These are phyloP conservation scores for Theileria equi DNA, from an alignment of 169 alveolate genomes.

Conservation along the genomic window DNA sequence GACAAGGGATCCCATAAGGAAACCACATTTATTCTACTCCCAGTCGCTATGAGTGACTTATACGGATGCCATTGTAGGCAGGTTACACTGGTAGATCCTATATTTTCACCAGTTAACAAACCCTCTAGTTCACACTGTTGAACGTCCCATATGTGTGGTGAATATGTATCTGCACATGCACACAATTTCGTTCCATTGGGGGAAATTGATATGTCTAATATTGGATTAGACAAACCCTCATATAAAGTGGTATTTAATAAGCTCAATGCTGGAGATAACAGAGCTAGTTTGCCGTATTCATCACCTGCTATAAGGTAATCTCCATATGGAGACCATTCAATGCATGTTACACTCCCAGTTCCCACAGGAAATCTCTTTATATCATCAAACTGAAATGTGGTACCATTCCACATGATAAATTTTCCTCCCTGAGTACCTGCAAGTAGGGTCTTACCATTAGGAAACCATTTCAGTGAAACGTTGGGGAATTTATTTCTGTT, in stretches of 20 bases:
- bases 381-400: conserved; percentile 81
- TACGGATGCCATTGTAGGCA: conserved; percentile 85
- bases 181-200: conserved; percentile 70
- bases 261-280: conserved; percentile 76
- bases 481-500: conserved; percentile 63
- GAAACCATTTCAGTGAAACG: conserved; percentile 75
- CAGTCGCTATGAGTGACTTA: conserved; percentile 79
- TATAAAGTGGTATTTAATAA: conserved; percentile 71
- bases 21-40: conserved; percentile 78
- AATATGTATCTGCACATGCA: conserved; percentile 76
- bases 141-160: conserved; percentile 79
- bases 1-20: conserved; percentile 83
- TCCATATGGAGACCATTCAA: conserved; percentile 77
- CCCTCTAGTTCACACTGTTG: conserved; percentile 64
- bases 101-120: conserved; percentile 60
- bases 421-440: conserved; percentile 87
- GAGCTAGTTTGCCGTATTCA: conserved; percentile 76
- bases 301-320: conserved; percentile 78
- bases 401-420: conserved; percentile 83
- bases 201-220: conserved; percentile 70
- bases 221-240: conserved; percentile 73
- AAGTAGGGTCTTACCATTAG: conserved; percentile 80
- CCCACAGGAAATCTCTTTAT: conserved; percentile 78
- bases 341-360: conserved; percentile 75
- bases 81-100: conserved; percentile 72